phyloP scores from a whole-genome alignment of 441 rosid species.

The Jatropha podagrica region DNA sequence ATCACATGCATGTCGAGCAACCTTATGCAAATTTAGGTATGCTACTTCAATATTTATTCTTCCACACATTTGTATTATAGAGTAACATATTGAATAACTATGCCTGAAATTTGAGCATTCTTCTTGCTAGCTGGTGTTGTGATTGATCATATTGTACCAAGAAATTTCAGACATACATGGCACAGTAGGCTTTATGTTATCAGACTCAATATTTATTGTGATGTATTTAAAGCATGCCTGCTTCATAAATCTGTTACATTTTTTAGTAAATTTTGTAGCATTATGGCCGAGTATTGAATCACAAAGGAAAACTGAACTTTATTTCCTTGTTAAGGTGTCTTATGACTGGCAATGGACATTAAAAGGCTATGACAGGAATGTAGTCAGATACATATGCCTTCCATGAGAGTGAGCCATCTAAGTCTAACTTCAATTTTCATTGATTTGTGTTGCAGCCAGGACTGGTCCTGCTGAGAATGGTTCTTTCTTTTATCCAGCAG shows the following conservation, averaged over 20 bases:
- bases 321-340: background rate
- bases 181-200: background rate
- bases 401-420: constrained; percentile 3
- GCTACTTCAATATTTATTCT: constrained; percentile 14
- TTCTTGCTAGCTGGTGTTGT: background rate
- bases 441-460: constrained; percentile 47
- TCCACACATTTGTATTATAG: background rate
- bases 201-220: background rate
- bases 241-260: background rate
- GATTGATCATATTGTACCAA: background rate
- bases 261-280: background rate
- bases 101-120: background rate
- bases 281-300: background rate
- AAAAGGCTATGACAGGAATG: background rate
- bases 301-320: constrained; percentile 11
- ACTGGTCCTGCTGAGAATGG: constrained; percentile 50
- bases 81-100: background rate
- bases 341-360: background rate
- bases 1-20: constrained; percentile 55
- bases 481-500: constrained; percentile 53
- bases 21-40: constrained; percentile 55
- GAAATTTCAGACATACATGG: background rate
- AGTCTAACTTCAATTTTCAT: constrained; percentile 14
- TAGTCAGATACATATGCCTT: background rate
- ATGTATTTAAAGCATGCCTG: background rate